Percentiles rank a stretch among this genome's conserved stretches.
Evolutionary conservation across 2,329 filamentous ascomycete species (phyloP).

Genomic region (Arachnomyces sp.): DNA sequence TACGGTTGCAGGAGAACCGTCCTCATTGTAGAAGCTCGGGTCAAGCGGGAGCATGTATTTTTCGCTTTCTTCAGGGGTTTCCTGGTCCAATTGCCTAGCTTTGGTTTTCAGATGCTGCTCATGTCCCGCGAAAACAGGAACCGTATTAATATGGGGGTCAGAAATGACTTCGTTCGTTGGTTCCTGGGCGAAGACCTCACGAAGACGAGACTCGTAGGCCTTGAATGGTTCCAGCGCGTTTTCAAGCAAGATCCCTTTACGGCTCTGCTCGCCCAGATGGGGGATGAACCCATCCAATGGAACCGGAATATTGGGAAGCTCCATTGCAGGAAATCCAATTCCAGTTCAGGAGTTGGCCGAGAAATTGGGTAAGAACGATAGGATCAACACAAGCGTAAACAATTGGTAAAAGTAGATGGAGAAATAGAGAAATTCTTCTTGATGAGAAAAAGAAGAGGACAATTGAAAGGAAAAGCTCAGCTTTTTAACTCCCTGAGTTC

Average conservation of each 20-base stretch:
- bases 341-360: too few species aligned
- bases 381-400: too few species aligned
- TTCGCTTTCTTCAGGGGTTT: slow-evolving; percentile 17
- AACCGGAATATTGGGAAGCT: slow-evolving; percentile 11
- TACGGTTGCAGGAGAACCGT: slow-evolving; percentile 61
- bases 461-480: too few species aligned
- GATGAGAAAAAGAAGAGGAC: too few species aligned
- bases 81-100: slow-evolving; percentile 16
- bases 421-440: too few species aligned
- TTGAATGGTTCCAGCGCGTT: slow-evolving; percentile 20
- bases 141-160: slow-evolving; percentile 18
- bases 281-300: slow-evolving; percentile 12
- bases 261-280: slow-evolving; percentile 10
- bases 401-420: too few species aligned
- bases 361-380: too few species aligned
- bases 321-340: slow-evolving; percentile 3
- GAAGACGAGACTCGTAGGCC: slow-evolving; percentile 21
- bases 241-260: slow-evolving; percentile 11
- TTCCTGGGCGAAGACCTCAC: slow-evolving; percentile 25
- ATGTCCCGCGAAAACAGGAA: slow-evolving; percentile 20
- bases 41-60: slow-evolving; percentile 20
- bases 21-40: slow-evolving; percentile 46
- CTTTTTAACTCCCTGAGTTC: too few species aligned
- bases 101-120: slow-evolving; percentile 12
- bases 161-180: slow-evolving; percentile 15